These are phyloP conservation scores for Xylogone sp. DNA, from an alignment of 2,329 filamentous ascomycete species.

Conservation along the genomic window DNA sequence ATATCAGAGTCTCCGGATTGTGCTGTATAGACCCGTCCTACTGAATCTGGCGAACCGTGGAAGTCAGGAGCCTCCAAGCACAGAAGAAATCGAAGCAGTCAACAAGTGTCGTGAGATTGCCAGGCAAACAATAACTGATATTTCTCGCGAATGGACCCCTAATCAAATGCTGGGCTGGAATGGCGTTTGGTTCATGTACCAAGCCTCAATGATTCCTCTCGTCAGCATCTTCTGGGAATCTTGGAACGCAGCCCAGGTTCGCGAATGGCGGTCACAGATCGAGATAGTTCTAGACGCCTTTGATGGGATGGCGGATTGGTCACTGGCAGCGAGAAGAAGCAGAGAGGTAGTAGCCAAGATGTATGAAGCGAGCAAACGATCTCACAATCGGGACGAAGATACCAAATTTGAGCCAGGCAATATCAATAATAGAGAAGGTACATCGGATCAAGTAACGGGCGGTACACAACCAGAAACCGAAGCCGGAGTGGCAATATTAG, in stretches of 20 bases:
- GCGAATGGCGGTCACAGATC: constrained; percentile 51
- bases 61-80: constrained; percentile 28
- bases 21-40: constrained; percentile 70
- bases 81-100: constrained; percentile 65
- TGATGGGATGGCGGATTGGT: constrained; percentile 62
- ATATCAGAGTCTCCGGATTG: constrained; percentile 73
- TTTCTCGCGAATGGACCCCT: constrained; percentile 64
- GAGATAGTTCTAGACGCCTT: constrained; percentile 57
- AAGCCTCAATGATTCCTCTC: constrained; percentile 75
- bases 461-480: constrained; percentile 16
- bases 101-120: constrained; percentile 67
- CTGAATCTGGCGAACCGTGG: constrained; percentile 52
- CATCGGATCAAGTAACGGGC: not conserved
- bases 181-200: constrained; percentile 77
- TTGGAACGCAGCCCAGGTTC: constrained; percentile 25
- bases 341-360: constrained; percentile 61
- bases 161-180: constrained; percentile 80
- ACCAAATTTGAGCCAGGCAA: constrained; percentile 25
- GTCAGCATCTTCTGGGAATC: constrained; percentile 69
- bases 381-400: constrained; percentile 25
- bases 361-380: constrained; percentile 48
- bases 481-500: constrained; percentile 49
- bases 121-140: constrained; percentile 67
- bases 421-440: constrained; percentile 15
- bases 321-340: constrained; percentile 57